Conservation (phyloP, 148 eudicot species). For the Salicornia ramosissima region DNA sequence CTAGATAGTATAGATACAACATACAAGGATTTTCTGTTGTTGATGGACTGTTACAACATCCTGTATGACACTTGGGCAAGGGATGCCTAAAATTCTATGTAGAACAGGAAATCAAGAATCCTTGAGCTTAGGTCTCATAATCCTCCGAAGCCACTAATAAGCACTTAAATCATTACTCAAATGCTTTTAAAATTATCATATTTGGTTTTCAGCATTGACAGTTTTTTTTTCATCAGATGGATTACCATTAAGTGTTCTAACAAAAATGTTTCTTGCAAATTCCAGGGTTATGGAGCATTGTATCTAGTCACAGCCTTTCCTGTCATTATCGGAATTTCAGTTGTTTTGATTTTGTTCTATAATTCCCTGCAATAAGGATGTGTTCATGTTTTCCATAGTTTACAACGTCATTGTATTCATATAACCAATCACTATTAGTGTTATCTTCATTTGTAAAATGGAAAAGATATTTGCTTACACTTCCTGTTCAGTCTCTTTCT, state of each 20-base stretch:
- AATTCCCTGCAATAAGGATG: slow-evolving; percentile 62
- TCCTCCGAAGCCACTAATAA: neutral
- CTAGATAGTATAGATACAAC: neutral
- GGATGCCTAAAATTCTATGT: neutral
- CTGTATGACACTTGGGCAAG: neutral
- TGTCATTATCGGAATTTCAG: slow-evolving; percentile 73
- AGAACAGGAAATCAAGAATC: neutral
- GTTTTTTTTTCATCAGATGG: neutral
- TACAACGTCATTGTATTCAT: neutral
- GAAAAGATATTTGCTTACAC: neutral
- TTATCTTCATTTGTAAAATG: neutral
- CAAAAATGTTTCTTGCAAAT: neutral
- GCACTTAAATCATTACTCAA: neutral
- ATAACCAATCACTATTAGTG: neutral
- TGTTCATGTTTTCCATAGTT: neutral
- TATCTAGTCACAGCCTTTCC: slow-evolving; percentile 82
- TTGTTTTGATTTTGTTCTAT: slow-evolving; percentile 73
- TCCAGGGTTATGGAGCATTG: slow-evolving; percentile 83
- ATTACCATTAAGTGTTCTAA: neutral
- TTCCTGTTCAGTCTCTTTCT: neutral
- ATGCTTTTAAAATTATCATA: neutral
- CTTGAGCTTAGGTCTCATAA: neutral
- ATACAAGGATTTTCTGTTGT: neutral
- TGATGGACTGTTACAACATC: neutral
- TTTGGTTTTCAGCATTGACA: neutral